These are phyloP conservation scores for Cyclocybe aegerita DNA, from an alignment of 768 basidiomycete species.

Conservation along the genomic window DNA sequence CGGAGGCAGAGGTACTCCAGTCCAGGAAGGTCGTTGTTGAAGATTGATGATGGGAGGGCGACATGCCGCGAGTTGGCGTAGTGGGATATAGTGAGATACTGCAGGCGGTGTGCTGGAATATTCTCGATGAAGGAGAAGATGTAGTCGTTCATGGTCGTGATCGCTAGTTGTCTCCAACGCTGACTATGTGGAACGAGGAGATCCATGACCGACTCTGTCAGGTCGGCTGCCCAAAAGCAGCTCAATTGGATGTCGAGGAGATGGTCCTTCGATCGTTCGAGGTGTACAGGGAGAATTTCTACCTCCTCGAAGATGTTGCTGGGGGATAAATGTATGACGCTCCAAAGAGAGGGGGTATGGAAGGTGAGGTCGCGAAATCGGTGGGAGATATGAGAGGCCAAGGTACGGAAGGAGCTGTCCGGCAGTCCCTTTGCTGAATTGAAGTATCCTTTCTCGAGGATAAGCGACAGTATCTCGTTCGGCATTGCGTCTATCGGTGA, in stretches of 20 bases:
- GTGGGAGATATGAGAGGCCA: conserved; percentile 18
- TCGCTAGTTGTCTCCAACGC: conserved; percentile 26
- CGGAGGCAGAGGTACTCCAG: conserved; percentile 25
- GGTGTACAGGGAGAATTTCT: conserved; percentile 19
- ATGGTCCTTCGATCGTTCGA: conserved; percentile 26
- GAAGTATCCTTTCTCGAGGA: conserved; percentile 27
- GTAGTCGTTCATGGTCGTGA: conserved; percentile 21
- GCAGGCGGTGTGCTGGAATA: conserved; percentile 20
- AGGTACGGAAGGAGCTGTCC: conserved; percentile 17
- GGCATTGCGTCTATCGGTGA: conserved; percentile 25
- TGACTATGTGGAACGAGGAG: conserved; percentile 25
- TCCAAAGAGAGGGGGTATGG: conserved; percentile 31
- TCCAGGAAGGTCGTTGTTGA: conserved; percentile 19
- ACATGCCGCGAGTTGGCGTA: conserved; percentile 20
- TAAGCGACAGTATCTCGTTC: conserved; percentile 27
- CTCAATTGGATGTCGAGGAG: conserved; percentile 27
- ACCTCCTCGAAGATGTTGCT: conserved; percentile 19
- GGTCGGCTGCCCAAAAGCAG: conserved; percentile 25
- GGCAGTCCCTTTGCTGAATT: conserved; percentile 10
- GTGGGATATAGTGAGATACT: conserved; percentile 21
- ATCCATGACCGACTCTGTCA: conserved; percentile 21
- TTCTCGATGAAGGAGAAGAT: conserved; percentile 22
- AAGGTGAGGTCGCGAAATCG: conserved; percentile 22
- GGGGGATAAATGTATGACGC: conserved; percentile 25
- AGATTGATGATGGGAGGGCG: conserved; percentile 16